Base-by-base conservation (phyloP, 176 grass and related monocot species). In the Bonia amplexicaulis region DNA sequence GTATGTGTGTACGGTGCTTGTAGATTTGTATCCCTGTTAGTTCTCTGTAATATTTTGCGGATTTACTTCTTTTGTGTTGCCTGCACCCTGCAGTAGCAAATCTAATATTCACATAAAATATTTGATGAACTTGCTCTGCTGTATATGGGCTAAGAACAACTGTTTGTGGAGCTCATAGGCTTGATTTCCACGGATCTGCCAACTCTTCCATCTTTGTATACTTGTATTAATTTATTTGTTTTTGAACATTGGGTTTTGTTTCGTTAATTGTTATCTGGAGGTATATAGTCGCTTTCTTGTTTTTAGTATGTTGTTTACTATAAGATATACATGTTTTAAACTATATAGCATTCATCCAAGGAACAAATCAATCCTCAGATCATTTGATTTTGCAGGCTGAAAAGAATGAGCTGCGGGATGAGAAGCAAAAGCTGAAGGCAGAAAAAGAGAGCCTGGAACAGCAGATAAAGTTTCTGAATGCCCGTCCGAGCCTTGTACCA, bases 391-490 rank as follows among this genome's bases (percentile, higher is more conserved):
- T 80, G 47, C 91, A 98, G 96, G 76, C 93, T 14, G 96, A 98
- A 86, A 98, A 98, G 87, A 95, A 93, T 55, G 96, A 95, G 80
- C 73, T 98, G 57, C 90, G 91, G 33, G 96, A 98, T 19, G 96
- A 98, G 87, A 98, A 98, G 71, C 96, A 95, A 69, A 90, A 84
- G 82, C 63, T 93, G 48, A 98, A 98, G 85, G 96, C 89, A 42
- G 93, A 98, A 59, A 98, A 98, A 52, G 96, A 98, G 59, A 91
- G 78, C 66, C 80, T 98, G 62, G 96, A 95, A 84, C 96, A 95
- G 80, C 93, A 98, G 77, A 88, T 95, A 20, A 93, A 95, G 86
- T 85, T 95, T 58, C 48, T 93, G 44, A 95, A 85, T 85, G 80
- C 96, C 12, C 88, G 93, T 1, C 66, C 85, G 35, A 86, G 88